Conservation (phyloP, 768 basidiomycete species). For the Leccinum pellstonianum region DNA sequence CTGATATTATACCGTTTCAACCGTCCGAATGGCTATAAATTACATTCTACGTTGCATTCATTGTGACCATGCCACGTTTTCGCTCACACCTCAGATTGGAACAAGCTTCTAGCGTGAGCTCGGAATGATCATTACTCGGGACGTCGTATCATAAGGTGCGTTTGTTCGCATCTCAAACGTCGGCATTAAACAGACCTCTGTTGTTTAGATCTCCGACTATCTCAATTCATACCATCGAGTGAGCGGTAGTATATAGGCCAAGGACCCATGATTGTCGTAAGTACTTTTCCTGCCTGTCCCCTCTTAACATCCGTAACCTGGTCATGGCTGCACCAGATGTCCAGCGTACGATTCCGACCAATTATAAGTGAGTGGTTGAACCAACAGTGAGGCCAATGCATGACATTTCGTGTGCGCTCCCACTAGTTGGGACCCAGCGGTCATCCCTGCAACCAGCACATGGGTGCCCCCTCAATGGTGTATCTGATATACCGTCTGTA, state of each 20-base stretch:
- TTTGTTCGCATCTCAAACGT: neutral
- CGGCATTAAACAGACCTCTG: neutral
- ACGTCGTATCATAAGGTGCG: neutral
- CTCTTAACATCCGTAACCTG: neutral
- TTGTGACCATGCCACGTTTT: neutral
- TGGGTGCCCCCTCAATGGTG: constrained; percentile 30
- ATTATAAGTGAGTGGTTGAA: constrained; percentile 17
- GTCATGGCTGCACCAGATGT: constrained; percentile 26
- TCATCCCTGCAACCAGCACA: constrained; percentile 23
- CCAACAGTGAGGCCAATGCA: neutral
- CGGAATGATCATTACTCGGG: neutral
- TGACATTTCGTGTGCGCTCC: neutral
- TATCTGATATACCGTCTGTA: neutral
- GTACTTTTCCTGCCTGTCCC: neutral
- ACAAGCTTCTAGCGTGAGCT: neutral
- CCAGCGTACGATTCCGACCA: constrained; percentile 13
- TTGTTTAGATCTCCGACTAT: neutral
- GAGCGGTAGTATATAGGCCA: neutral
- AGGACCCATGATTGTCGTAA: neutral
- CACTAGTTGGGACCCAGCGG: constrained; percentile 26
- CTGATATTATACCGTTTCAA: neutral
- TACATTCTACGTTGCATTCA: neutral
- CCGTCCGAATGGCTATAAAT: neutral
- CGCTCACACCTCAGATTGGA: neutral
- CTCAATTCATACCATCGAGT: neutral